Evolutionary conservation across 2,329 filamentous ascomycete genomes (phyloP), one percentile per base, ranked within the genome.

Genomic region (Lachnellula subtilissima): DNA sequence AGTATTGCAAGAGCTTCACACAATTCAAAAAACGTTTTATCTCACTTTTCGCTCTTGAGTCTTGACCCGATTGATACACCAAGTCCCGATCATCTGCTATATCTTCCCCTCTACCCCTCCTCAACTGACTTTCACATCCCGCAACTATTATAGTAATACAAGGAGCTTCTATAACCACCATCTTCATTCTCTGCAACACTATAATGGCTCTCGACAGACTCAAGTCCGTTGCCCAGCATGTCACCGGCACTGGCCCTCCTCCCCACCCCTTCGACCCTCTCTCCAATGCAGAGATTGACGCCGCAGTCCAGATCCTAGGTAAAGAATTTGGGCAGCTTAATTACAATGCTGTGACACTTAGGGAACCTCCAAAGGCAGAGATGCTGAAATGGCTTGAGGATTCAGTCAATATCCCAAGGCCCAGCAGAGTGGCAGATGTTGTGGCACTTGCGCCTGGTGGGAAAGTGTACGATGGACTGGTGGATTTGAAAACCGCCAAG

Each of bases 311-410:
- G 1, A 76, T 89, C 35, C 78, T 96, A 61, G 85, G 84, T 59
- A 83, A 86, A 64, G 79, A 87, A 57, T 79, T 96, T 70, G 78
- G 83, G 55, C 78, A 86, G 49, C 79, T 95, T 57, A 84, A 85
- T 72, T 96, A 92, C 81, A 94, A 96, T 76, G 88, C 91, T 2
- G 86, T 96, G 54, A 88, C 89, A 2, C 77, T 96, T 28, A 86
- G 85, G 66, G 91, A 96, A 76, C 91, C 91, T 49, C 87, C 87
- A 61, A 96, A 96, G 78, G 84, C 80, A 47, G 85, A 91, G 65
- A 91, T 96, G 89, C 78, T 85, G 69, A 82, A 80, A 57, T 96
- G 90, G 90, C 74, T 96, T 12, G 84, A 80, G 49, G 78, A 84
- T 56, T 84, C 88, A 0, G 74, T 82, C 19, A 78, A 76, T 9